Base-by-base conservation (phyloP, 2,329 filamentous ascomycete species). In the Hansfordia pulvinata region DNA sequence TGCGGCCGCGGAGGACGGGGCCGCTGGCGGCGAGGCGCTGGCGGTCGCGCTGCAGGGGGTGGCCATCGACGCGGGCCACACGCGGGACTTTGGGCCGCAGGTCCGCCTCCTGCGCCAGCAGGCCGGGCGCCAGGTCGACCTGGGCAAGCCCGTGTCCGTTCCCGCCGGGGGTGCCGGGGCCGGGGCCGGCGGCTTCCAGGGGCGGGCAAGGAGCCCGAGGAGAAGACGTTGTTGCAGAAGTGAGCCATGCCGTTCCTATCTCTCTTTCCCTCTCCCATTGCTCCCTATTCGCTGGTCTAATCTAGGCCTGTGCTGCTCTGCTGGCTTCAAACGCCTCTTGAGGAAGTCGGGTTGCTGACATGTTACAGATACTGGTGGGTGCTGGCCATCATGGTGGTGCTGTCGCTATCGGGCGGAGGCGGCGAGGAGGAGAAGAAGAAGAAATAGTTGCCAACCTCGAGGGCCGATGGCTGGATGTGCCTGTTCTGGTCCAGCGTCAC, bases 221-320 rank as follows among this genome's bases (percentile, higher is more conserved):
- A 78, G 54, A 79, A 76, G 62, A 61, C 65, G 2, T 60, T 79
- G 34, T 45, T 79, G 30, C 73, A 78, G 50, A 78, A 75, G 73
- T 77, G 58, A 41, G 64, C 59, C 23, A 9, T 13, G 17, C 10
- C 13, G 15, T 17, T 21, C 12, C 27, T 23, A 11, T n/a, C 9
- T 19, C 19, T 18, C 21, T n/a, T n/a, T 23, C 18, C 14, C 15
- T 21, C n/a, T n/a, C 10, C 16, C 23, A 21, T 10, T 23, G 12
- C 16, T 4, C 21, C 12, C 11, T 13, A 11, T 13, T 10, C 4
- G 12, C 7, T n/a, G n/a, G n/a, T n/a, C n/a, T n/a, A n/a, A n/a
- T n/a, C n/a, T n/a, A n/a, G n/a, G n/a, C 13, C 17, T 12, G 7
- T 14, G 14, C 16, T 11, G 8, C 11, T 3, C 16, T 17, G 13